Evolutionary conservation across 495 filamentous ascomycete species (phyloP).

Genomic region (Tuber melanosporum): DNA sequence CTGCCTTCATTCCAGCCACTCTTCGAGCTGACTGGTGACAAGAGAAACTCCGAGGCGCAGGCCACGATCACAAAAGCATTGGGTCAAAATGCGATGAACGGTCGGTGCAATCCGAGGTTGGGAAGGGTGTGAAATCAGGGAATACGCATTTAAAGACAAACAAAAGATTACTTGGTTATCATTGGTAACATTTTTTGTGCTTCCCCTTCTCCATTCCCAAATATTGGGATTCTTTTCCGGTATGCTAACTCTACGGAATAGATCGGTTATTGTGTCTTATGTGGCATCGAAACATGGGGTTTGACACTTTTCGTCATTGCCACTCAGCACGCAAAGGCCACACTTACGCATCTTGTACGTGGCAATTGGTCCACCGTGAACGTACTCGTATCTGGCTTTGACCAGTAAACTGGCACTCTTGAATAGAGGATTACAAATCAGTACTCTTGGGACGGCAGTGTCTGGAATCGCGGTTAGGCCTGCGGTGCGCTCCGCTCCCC

Average conservation of each 20-base stretch:
- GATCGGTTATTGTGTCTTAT: conserved; percentile 45
- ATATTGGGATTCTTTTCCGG: neutral
- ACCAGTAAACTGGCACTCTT: conserved; percentile 38
- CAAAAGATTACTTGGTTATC: conserved; percentile 45
- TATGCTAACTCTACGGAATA: conserved; percentile 28
- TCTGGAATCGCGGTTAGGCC: conserved; percentile 48
- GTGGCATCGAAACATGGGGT: conserved; percentile 38
- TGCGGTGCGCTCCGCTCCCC: conserved; percentile 48
- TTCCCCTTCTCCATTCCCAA: neutral
- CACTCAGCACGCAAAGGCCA: conserved; percentile 42
- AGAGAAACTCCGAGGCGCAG: conserved; percentile 38
- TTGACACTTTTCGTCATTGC: conserved; percentile 40
- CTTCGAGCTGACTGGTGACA: conserved; percentile 43
- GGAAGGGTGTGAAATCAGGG: conserved; percentile 26
- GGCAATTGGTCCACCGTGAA: conserved; percentile 43
- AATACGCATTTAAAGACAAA: conserved; percentile 5
- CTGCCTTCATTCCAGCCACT: conserved; percentile 42
- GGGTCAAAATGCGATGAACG: conserved; percentile 42
- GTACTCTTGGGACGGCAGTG: conserved; percentile 45
- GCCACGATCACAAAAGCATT: conserved; percentile 43
- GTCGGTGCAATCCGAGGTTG: conserved; percentile 45
- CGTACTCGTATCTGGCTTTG: conserved; percentile 41
- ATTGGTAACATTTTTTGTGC: conserved; percentile 47
- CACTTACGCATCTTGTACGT: conserved; percentile 39
- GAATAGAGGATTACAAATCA: conserved; percentile 45